Base-by-base conservation (phyloP, 1,284 basidiomycete genomes). In the Chondrostereum purpureum region DNA sequence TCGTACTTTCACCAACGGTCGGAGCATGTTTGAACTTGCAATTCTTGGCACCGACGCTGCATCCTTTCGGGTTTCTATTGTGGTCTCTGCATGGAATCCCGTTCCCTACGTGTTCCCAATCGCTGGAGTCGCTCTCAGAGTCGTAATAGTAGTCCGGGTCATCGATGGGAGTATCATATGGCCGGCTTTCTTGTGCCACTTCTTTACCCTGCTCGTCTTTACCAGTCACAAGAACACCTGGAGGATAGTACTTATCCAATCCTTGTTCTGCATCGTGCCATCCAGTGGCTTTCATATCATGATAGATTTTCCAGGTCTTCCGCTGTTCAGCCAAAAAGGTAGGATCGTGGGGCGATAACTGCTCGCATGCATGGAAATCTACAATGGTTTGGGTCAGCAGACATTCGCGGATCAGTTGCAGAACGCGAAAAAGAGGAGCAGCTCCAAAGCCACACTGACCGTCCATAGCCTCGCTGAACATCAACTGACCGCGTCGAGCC, bases 71-170 rank as follows among this genome's bases (percentile, higher is more conserved):
- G 8, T 31, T 31, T 8, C n/a, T 31, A 46, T 73, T 72, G 53
- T 72, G 65, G 49, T 58, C 64, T 44, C 60, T 57, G 51, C 70
- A 73, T 0, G 70, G 63, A 1, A 57, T 57, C 2, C 55, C 56
- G 27, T 61, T 66, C 3, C 64, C 71, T 1, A 40, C 48, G 45
- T 69, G 68, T 19, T 57, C 49, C 35, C 56, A 67, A 47, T 73
- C 70, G 39, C 62, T 64, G 16, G 66, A 68, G 48, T 68, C 68
- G 0, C 65, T 65, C 24, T 40, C 43, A 4, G 46, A 49, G 20
- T 41, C 20, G n/a, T 35, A 42, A 52, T 49, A 5, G 51, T 57
- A 27, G 0, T 56, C 27, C 8, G 27, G 27, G 27, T 8, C 27
- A n/a, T 31, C 27, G 8, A 31, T 8, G n/a, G 27, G 27, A 31